Percentiles rank a stretch among this genome's conserved stretches.
Evolutionary conservation across 352 stramenopile genomes (phyloP).

Genomic region (Phytophthora foliorum): DNA sequence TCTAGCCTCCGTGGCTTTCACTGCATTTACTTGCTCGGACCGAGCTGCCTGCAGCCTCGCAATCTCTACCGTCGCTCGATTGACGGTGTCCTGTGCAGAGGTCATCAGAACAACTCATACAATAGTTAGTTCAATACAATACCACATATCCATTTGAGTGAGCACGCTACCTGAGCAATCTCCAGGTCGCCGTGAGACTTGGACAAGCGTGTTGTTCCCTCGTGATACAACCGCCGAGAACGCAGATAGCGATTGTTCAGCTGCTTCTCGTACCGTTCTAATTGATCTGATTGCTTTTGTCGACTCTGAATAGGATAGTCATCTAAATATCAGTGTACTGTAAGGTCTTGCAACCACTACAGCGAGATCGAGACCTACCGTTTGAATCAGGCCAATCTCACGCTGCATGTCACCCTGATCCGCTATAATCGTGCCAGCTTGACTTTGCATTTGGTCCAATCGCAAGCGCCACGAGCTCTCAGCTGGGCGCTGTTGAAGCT

Average conservation of each 20-base stretch:
- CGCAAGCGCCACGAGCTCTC: conserved; percentile 43
- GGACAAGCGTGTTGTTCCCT: conserved; percentile 26
- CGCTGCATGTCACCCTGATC: conserved; percentile 13
- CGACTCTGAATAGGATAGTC: conserved; percentile 15
- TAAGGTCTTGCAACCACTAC: not conserved
- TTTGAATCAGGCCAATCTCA: conserved; percentile 36
- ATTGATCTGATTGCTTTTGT: conserved; percentile 31
- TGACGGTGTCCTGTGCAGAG: conserved; percentile 26
- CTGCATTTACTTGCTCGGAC: conserved; percentile 7
- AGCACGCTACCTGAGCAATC: conserved; percentile 30
- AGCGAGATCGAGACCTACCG: conserved; percentile 24
- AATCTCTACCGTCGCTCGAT: conserved; percentile 34
- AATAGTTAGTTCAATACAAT: not conserved
- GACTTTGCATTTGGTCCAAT: conserved; percentile 39
- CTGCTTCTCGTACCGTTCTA: conserved; percentile 46
- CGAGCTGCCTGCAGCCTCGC: conserved; percentile 30
- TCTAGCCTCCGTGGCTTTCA: conserved; percentile 39
- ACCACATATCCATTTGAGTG: not conserved
- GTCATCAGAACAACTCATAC: too few species aligned
- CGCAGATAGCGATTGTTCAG: conserved; percentile 45
- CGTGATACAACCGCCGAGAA: conserved; percentile 41
- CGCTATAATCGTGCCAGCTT: conserved; percentile 30
- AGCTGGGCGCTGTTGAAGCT: conserved; percentile 16
- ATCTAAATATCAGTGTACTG: not conserved
- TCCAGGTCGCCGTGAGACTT: conserved; percentile 19